These are phyloP conservation scores for Geotrichum restrictum DNA, from an alignment of 1,139 yeast genomes.

Conservation along the genomic window DNA sequence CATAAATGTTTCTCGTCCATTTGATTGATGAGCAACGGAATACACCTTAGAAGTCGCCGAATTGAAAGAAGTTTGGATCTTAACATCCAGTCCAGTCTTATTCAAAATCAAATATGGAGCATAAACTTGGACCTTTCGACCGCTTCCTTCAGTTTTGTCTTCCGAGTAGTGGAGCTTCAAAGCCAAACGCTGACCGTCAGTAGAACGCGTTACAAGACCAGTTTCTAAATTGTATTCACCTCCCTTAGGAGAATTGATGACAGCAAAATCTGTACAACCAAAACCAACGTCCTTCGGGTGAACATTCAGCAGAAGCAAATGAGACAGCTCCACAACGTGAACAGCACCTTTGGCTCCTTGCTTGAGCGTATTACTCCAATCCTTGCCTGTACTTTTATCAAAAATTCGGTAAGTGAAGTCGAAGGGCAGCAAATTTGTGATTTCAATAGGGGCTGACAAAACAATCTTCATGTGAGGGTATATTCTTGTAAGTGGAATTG, in stretches of 20 bases:
- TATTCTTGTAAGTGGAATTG: constrained; percentile 65
- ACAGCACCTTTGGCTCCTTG: constrained; percentile 67
- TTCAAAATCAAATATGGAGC: constrained; percentile 83
- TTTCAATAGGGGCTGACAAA: constrained; percentile 79
- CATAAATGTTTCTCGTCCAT: constrained; percentile 25
- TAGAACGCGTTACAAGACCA: constrained; percentile 33
- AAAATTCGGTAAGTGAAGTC: constrained; percentile 73
- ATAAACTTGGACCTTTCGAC: constrained; percentile 53
- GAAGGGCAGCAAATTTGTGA: constrained; percentile 81
- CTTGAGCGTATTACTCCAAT: constrained; percentile 59
- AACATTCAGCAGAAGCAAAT: constrained; percentile 66
- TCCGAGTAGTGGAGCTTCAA: constrained; percentile 61
- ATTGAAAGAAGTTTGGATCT: constrained; percentile 57
- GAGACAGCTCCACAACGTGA: constrained; percentile 75
- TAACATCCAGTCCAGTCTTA: constrained; percentile 66
- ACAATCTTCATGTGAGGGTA: constrained; percentile 83
- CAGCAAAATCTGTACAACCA: constrained; percentile 72
- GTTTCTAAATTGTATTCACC: constrained; percentile 54
- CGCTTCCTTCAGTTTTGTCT: constrained; percentile 24
- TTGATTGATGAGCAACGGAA: constrained; percentile 16
- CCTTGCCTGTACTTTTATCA: constrained; percentile 69
- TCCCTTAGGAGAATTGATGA: constrained; percentile 54
- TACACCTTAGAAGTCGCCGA: constrained; percentile 41
- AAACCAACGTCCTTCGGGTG: constrained; percentile 65
- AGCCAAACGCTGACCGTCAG: constrained; percentile 62